These are phyloP conservation scores for Mycena maculata DNA, from an alignment of 768 basidiomycete genomes.

Conservation along the genomic window DNA sequence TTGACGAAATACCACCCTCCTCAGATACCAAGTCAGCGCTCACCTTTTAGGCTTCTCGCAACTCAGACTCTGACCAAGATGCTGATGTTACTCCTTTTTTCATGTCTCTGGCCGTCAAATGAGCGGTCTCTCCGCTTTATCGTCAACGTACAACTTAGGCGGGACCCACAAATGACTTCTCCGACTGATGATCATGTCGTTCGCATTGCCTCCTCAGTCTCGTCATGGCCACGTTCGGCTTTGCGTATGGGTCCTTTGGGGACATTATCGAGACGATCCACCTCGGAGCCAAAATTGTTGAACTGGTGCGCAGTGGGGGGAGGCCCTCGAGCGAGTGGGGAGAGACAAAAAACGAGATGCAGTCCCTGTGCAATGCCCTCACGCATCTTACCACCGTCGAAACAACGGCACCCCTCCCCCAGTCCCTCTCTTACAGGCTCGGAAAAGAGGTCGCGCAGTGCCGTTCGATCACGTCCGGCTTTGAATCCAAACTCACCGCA, in stretches of 20 bases:
- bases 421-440: neutral
- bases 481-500: neutral
- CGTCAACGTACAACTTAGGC: too few species aligned
- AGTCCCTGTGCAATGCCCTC: neutral
- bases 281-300: neutral
- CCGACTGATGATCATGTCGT: too few species aligned
- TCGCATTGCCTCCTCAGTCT: neutral
- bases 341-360: neutral
- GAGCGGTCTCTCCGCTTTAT: too few species aligned
- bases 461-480: neutral
- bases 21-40: too few species aligned
- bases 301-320: neutral
- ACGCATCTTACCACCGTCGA: neutral
- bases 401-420: neutral
- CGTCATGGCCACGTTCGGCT: neutral
- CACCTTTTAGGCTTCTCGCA: too few species aligned
- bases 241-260: conserved; percentile 1
- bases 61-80: too few species aligned
- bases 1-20: too few species aligned
- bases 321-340: neutral
- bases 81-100: too few species aligned
- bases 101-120: too few species aligned
- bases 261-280: neutral
- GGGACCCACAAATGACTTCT: too few species aligned
- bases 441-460: neutral